A percentile compares a stretch with the other conserved stretches of the same genome.
Conservation (phyloP, 768 basidiomycete species). For the Galerina marginata region DNA sequence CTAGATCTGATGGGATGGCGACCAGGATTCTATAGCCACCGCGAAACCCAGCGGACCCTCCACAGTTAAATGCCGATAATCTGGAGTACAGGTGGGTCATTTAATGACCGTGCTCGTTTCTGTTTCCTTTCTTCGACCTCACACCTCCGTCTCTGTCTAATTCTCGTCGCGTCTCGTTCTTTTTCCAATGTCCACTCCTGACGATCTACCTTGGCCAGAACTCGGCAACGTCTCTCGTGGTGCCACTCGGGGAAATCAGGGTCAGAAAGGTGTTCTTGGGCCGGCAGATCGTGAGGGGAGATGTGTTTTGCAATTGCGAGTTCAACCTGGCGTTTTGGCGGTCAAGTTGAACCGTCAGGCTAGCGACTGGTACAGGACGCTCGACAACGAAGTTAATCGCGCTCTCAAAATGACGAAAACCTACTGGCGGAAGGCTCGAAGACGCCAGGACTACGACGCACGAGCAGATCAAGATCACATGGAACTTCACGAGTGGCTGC, state of each 20-base stretch:
- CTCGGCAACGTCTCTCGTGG: slow-evolving; percentile 85
- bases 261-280: slow-evolving; percentile 80
- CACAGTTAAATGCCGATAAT: slow-evolving; percentile 39
- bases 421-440: slow-evolving; percentile 82
- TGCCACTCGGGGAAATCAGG: slow-evolving; percentile 85
- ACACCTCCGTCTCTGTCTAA: slow-evolving; percentile 29
- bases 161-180: slow-evolving; percentile 28
- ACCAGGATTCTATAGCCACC: slow-evolving; percentile 23
- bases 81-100: slow-evolving; percentile 34
- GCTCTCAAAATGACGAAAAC: slow-evolving; percentile 86
- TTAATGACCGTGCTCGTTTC: slow-evolving; percentile 39
- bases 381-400: slow-evolving; percentile 79
- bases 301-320: slow-evolving; percentile 76
- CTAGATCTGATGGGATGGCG: slow-evolving; percentile 33
- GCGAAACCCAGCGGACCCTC: slow-evolving; percentile 23
- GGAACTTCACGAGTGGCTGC: slow-evolving; percentile 88
- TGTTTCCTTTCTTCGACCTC: slow-evolving; percentile 32
- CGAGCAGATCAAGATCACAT: slow-evolving; percentile 88
- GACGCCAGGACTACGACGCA: slow-evolving; percentile 85
- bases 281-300: slow-evolving; percentile 78
- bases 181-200: slow-evolving; percentile 55
- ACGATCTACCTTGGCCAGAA: slow-evolving; percentile 88
- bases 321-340: slow-evolving; percentile 82
- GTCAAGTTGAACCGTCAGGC: slow-evolving; percentile 76
- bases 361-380: slow-evolving; percentile 82